These are phyloP conservation scores for Clonostachys byssicola DNA, from an alignment of 2,329 filamentous ascomycete species.

Conservation along the genomic window DNA sequence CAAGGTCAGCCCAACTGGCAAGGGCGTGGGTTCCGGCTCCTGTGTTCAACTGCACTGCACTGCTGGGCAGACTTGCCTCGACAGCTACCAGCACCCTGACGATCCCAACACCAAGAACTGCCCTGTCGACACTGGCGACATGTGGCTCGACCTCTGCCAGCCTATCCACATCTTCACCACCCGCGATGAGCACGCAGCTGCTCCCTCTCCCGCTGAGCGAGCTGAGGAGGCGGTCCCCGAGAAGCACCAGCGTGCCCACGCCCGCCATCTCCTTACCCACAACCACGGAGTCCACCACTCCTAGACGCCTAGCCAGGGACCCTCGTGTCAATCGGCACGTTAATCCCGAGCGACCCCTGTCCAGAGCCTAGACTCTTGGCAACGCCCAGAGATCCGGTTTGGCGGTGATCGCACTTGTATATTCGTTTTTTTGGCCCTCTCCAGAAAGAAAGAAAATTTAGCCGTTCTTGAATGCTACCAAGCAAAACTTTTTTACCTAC, in stretches of 20 bases:
- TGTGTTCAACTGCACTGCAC: constrained; percentile 2
- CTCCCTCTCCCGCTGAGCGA: no score
- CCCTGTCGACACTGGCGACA: constrained; percentile 3
- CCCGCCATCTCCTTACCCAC: background rate
- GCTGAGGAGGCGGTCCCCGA: no score
- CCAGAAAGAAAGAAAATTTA: no score
- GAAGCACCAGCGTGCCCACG: background rate
- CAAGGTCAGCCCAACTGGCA: constrained; percentile 1
- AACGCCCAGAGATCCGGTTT: no score
- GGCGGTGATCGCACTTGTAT: no score
- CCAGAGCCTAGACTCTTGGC: no score
- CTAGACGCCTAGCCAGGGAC: no score
- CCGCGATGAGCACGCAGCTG: background rate
- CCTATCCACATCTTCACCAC: background rate
- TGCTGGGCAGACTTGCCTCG: background rate
- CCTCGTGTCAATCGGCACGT: no score
- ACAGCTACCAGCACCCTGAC: constrained; percentile 5
- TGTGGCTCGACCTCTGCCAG: constrained; percentile 4
- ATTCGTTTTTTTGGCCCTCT: no score
- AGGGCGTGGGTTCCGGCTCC: background rate
- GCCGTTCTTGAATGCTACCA: no score
- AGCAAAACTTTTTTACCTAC: no score
- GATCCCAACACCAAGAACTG: constrained; percentile 3
- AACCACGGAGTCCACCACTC: background rate
- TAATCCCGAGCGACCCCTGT: no score